Evolutionary conservation across 495 filamentous ascomycete genomes (phyloP).

Genomic region (Neurospora sp.): DNA sequence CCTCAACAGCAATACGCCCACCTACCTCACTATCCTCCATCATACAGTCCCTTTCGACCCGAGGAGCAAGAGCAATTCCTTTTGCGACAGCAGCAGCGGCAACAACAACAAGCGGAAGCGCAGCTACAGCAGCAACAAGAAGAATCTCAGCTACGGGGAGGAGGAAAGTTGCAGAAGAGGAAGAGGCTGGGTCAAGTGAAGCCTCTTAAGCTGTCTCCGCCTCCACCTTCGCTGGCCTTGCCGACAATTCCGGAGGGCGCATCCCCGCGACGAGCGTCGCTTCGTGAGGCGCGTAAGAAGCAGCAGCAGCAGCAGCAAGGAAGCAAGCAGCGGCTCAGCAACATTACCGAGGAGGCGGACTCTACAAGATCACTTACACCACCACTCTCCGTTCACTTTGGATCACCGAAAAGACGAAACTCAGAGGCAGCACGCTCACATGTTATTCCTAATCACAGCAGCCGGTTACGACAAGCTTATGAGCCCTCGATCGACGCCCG

Average conservation of each 20-base stretch:
- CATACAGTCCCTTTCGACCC: background rate
- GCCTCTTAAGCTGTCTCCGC: background rate
- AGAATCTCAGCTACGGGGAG: background rate
- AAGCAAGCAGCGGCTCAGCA: background rate
- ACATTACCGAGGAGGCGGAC: background rate
- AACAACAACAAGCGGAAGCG: background rate
- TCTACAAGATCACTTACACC: background rate
- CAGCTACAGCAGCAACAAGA: background rate
- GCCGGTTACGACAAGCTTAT: constrained; percentile 31
- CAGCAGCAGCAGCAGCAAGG: background rate
- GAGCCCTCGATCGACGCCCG: constrained; percentile 39
- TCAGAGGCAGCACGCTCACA: constrained; percentile 1
- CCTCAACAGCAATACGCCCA: background rate
- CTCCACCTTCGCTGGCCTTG: constrained; percentile 12
- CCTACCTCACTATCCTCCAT: background rate
- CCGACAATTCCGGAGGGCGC: constrained; percentile 36
- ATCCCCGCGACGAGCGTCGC: constrained; percentile 31
- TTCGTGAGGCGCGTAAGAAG: constrained; percentile 18
- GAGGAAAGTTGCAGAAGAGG: constrained; percentile 37
- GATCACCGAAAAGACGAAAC: constrained; percentile 27
- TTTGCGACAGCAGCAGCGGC: background rate
- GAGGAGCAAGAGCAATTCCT: background rate
- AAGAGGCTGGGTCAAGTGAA: constrained; percentile 4
- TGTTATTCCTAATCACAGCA: constrained; percentile 10
- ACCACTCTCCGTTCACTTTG: constrained; percentile 6